Conservation (phyloP, 805 yeast genomes). For the Yarrowia keelungensis region DNA sequence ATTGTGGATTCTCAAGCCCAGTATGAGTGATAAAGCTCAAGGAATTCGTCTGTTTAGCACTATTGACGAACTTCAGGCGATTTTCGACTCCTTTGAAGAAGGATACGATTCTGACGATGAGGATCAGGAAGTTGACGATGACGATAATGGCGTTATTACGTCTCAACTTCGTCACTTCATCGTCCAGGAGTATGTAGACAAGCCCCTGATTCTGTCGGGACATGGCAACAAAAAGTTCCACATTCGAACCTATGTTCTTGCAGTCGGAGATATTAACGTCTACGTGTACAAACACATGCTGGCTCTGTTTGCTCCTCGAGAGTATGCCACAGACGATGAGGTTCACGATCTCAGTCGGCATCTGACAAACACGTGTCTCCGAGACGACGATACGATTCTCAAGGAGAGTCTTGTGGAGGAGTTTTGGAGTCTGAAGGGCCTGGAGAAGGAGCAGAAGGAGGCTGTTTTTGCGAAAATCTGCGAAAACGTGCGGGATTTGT, state of each 20-base stretch:
- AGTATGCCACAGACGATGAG: constrained; percentile 54
- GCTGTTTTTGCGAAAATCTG: constrained; percentile 63
- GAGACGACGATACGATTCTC: constrained; percentile 55
- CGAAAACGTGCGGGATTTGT: constrained; percentile 69
- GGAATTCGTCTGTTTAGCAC: constrained; percentile 86
- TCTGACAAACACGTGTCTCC: constrained; percentile 92
- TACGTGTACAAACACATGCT: constrained; percentile 81
- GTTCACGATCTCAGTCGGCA: constrained; percentile 67
- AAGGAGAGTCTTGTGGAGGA: constrained; percentile 61
- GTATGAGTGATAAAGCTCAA: constrained; percentile 97
- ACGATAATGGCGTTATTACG: constrained; percentile 71
- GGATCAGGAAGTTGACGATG: constrained; percentile 46
- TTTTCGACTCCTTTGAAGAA: constrained; percentile 87
- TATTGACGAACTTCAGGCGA: constrained; percentile 76
- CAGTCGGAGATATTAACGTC: constrained; percentile 76
- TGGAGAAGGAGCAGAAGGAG: constrained; percentile 51
- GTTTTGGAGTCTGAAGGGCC: constrained; percentile 62
- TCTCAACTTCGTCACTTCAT: constrained; percentile 91
- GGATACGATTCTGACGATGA: constrained; percentile 62
- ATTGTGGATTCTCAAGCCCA: constrained; percentile 87
- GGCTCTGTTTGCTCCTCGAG: constrained; percentile 74
- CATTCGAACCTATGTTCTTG: constrained; percentile 80
- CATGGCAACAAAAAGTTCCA: constrained; percentile 83
- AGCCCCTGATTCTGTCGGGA: constrained; percentile 69
- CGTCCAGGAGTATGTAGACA: constrained; percentile 77